phyloP scores from a whole-genome alignment of 2,329 filamentous ascomycete species.

The Diaporthe vexans region DNA sequence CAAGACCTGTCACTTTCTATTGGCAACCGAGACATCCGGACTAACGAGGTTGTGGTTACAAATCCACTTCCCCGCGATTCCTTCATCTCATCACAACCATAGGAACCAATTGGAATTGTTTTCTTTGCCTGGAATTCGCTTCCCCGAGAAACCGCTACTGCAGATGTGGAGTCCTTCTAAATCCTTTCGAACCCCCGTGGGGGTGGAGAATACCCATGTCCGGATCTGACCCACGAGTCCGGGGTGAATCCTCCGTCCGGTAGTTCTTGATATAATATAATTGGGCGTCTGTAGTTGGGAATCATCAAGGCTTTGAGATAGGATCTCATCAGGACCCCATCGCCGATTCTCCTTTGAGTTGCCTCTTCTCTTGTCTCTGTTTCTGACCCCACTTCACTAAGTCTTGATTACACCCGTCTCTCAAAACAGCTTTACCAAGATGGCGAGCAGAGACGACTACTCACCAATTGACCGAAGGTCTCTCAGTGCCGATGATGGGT shows the following conservation, averaged over 20 bases:
- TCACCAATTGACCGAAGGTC: background rate
- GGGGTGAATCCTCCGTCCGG: background rate
- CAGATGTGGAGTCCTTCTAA: background rate
- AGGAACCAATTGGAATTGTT: background rate
- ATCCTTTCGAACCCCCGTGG: background rate
- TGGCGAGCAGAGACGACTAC: slow-evolving; percentile 5
- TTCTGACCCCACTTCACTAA: background rate
- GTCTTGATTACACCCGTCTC: background rate
- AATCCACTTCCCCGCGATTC: slow-evolving; percentile 5
- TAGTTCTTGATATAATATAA: background rate
- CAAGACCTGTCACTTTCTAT: background rate
- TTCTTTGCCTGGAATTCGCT: background rate
- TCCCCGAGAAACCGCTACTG: background rate
- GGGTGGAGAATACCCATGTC: background rate
- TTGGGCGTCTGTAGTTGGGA: background rate
- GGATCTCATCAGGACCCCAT: background rate
- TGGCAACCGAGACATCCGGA: background rate
- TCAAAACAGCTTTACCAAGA: background rate
- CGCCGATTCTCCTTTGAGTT: too few species aligned
- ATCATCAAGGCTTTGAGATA: background rate
- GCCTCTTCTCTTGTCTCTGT: background rate
- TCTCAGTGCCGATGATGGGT: slow-evolving; percentile 5
- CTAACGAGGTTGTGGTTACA: too few species aligned
- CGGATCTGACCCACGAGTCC: background rate
- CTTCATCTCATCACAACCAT: too few species aligned